These are phyloP conservation scores for Apocynum venetum DNA, from an alignment of 257 asterid genomes.

Conservation along the genomic window DNA sequence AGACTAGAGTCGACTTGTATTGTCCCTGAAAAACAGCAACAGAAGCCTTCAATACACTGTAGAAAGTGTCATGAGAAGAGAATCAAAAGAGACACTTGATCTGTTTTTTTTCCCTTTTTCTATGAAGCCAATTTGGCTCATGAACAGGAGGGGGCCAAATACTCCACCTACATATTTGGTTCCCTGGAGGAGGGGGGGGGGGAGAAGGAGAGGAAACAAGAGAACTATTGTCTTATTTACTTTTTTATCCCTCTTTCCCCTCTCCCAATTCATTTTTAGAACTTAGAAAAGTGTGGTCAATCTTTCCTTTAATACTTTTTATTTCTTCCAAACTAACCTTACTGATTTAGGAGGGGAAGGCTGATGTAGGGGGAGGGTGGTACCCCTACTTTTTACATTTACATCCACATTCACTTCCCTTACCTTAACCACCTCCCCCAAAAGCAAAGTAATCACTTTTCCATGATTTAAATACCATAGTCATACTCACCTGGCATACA, in stretches of 20 bases:
- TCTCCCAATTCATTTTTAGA: background rate
- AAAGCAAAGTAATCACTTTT: background rate
- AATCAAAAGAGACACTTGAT: background rate
- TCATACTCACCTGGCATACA: conserved; percentile 86
- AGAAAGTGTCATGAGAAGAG: background rate
- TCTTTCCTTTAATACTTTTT: background rate
- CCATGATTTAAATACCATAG: background rate
- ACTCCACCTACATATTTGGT: background rate
- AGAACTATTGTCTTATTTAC: background rate
- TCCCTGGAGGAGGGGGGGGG: background rate
- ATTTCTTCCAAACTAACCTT: background rate
- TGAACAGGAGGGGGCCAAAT: background rate
- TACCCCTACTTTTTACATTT: too few species aligned
- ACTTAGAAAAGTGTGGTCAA: too few species aligned
- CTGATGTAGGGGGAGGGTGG: background rate
- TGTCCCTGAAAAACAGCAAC: conserved; percentile 69
- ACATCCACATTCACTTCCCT: background rate
- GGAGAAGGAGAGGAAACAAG: background rate
- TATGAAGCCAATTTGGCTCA: too few species aligned
- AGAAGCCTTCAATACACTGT: conserved; percentile 11
- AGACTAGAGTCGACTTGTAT: conserved; percentile 95
- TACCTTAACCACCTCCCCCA: background rate
- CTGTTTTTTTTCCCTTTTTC: background rate
- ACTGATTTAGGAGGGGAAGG: background rate
- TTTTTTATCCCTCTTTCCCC: background rate